A percentile compares a stretch with the other conserved stretches of the same genome.
phyloP scores from a whole-genome alignment of 2,329 filamentous ascomycete species.

The Ophiostoma fasciatum region DNA sequence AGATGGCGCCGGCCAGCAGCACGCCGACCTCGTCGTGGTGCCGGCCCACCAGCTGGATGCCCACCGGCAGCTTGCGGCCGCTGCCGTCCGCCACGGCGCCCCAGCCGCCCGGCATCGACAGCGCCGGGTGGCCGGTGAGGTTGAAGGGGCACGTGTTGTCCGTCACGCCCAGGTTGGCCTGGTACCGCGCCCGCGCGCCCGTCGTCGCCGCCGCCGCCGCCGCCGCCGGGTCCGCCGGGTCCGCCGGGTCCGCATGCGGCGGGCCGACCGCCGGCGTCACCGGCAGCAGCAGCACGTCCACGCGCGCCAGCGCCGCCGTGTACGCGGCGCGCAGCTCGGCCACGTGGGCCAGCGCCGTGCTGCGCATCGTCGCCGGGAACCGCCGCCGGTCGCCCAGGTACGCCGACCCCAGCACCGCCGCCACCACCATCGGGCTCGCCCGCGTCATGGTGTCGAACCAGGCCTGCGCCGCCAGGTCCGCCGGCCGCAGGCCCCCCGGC shows the following conservation, averaged over 20 bases:
- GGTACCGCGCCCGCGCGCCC: conserved; percentile 24
- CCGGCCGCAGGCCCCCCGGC: conserved; percentile 17
- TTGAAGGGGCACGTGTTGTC: conserved; percentile 33
- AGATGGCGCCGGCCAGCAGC: conserved; percentile 17
- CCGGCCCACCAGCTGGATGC: conserved; percentile 19
- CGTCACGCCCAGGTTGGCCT: conserved; percentile 27
- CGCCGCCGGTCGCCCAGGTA: conserved; percentile 15
- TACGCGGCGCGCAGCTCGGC: conserved; percentile 32
- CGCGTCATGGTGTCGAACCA: conserved; percentile 28
- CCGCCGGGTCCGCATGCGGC: conserved; percentile 27
- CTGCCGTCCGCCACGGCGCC: conserved; percentile 10
- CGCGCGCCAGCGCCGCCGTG: conserved; percentile 23
- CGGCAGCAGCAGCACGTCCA: conserved; percentile 35
- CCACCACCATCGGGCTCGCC: conserved; percentile 29
- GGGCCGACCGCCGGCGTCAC: conserved; percentile 29
- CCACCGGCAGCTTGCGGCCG: conserved; percentile 16
- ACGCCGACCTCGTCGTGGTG: conserved; percentile 16
- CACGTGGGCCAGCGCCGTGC: conserved; percentile 31
- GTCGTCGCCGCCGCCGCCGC: conserved; percentile 20
- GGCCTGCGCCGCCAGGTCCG: conserved; percentile 21
- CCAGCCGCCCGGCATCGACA: conserved; percentile 30
- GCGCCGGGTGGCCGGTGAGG: conserved; percentile 32
- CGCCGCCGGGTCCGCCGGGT: conserved; percentile 27
- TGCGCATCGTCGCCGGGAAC: conserved; percentile 20
- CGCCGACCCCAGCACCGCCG: conserved; percentile 25